These are phyloP conservation scores for Datura wrightii DNA, from an alignment of 257 asterid genomes.

Conservation along the genomic window DNA sequence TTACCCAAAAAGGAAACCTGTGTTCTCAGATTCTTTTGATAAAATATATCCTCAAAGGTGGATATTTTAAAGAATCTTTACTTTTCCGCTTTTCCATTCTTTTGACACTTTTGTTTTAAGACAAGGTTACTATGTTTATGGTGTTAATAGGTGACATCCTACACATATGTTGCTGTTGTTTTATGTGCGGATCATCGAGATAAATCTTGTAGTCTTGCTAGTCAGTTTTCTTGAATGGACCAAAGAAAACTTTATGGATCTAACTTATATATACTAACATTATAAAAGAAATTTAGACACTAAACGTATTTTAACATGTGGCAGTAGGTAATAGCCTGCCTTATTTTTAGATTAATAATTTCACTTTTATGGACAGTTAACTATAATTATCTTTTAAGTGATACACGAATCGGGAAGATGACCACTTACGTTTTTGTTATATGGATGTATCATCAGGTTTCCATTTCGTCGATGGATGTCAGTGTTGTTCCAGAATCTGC, in stretches of 20 bases:
- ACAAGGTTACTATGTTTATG: background rate
- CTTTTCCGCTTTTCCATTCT: background rate
- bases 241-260: background rate
- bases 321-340: background rate
- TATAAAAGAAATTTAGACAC: background rate
- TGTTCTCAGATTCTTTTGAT: background rate
- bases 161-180: background rate
- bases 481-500: constrained; percentile 71
- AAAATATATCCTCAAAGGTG: background rate
- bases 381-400: background rate
- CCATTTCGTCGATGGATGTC: constrained; percentile 63
- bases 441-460: constrained; percentile 49
- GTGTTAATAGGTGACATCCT: background rate
- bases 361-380: background rate
- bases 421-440: background rate
- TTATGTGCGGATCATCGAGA: background rate
- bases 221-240: background rate
- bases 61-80: background rate
- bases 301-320: background rate
- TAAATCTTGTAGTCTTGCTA: background rate
- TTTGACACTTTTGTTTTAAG: constrained; percentile 3
- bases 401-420: background rate
- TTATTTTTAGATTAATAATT: background rate
- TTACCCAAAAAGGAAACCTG: background rate
- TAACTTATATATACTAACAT: background rate